Evolutionary conservation across 345 rosid genomes (phyloP).

Genomic region (Excoecaria agallocha): DNA sequence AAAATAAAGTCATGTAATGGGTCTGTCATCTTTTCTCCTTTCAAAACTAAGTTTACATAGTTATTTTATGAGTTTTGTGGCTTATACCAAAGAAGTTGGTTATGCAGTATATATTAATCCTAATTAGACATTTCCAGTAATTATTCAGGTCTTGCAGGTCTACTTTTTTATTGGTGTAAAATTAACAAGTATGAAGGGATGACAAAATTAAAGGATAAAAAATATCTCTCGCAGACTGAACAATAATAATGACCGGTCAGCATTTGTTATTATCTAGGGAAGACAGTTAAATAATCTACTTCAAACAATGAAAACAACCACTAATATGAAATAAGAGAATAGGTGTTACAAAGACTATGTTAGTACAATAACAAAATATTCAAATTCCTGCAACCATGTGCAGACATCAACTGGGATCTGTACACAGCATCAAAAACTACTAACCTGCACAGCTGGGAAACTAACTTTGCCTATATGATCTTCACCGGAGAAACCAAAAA

Average conservation of each 20-base stretch:
- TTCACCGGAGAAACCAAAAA: conserved; percentile 92
- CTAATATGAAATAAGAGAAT: not conserved
- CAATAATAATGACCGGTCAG: too few species aligned
- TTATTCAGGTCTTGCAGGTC: not conserved
- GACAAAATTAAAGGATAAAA: not conserved
- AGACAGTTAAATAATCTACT: too few species aligned
- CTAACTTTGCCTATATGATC: conserved; percentile 89
- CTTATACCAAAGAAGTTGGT: not conserved
- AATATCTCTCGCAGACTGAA: not conserved
- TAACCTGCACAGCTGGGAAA: conserved; percentile 95
- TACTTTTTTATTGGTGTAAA: not conserved
- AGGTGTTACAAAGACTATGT: not conserved
- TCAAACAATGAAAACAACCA: not conserved
- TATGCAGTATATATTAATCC: not conserved
- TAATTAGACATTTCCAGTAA: not conserved
- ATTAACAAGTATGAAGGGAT: not conserved
- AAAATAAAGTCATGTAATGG: not conserved
- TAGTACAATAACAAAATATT: conserved; percentile 7
- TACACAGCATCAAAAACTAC: conserved; percentile 10
- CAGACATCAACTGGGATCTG: conserved; percentile 4
- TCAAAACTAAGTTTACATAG: not conserved
- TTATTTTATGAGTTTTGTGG: not conserved
- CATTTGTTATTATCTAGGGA: not conserved
- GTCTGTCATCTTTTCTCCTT: not conserved
- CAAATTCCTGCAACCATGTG: not conserved